These are phyloP conservation scores for Pseudoperonospora humuli DNA, from an alignment of 352 stramenopile genomes.

Conservation along the genomic window DNA sequence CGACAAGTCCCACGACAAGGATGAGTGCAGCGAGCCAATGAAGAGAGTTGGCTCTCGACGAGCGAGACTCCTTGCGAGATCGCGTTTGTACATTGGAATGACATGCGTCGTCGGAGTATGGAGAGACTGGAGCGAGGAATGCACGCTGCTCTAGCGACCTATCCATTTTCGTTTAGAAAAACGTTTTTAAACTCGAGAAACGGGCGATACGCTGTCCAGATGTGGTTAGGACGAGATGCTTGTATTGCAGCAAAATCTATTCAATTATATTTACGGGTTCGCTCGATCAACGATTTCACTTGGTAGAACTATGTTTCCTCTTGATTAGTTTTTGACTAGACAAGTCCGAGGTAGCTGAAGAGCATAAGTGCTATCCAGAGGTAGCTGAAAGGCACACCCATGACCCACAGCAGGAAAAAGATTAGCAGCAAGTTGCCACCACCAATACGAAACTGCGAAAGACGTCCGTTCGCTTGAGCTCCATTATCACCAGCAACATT, in stretches of 20 bases:
- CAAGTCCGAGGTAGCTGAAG: constrained; percentile 62
- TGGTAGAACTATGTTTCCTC: neutral
- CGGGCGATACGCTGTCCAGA: too few relatives aligned
- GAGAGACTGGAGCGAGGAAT: constrained; percentile 13
- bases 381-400: constrained; percentile 73
- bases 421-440: constrained; percentile 68
- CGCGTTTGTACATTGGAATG: constrained; percentile 7
- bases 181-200: too few relatives aligned
- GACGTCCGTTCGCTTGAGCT: constrained; percentile 25
- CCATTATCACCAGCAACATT: constrained; percentile 23
- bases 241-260: constrained; percentile 26
- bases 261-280: constrained; percentile 32
- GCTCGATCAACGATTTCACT: constrained; percentile 10
- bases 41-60: too few relatives aligned
- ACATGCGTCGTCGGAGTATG: constrained; percentile 1
- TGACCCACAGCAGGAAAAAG: constrained; percentile 71
- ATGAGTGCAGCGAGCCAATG: constrained; percentile 6
- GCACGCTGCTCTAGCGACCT: constrained; percentile 15
- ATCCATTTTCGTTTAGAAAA: too few relatives aligned
- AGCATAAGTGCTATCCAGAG: constrained; percentile 77
- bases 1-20: constrained; percentile 10
- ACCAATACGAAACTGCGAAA: constrained; percentile 54
- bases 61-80: neutral
- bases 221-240: too few relatives aligned
- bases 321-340: constrained; percentile 22